A percentile compares a stretch with the other conserved stretches of the same genome.
phyloP scores from a whole-genome alignment of 2,329 filamentous ascomycete species.

The Alternaria consortialis region DNA sequence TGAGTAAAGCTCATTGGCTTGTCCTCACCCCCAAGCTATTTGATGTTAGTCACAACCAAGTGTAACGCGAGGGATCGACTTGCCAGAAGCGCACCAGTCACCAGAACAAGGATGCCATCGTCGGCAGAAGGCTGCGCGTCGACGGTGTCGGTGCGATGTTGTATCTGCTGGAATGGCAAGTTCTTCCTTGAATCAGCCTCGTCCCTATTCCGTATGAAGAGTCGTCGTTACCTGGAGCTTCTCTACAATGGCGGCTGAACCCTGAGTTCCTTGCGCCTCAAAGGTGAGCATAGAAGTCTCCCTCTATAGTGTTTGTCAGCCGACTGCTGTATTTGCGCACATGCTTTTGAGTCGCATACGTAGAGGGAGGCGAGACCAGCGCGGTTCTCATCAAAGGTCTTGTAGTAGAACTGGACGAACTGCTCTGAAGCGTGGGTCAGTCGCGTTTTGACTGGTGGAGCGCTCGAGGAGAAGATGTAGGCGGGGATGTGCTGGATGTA shows the following conservation, averaged over 20 bases:
- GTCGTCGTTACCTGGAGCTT: constrained; percentile 76
- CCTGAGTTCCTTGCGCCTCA: constrained; percentile 74
- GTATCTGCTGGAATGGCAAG: constrained; percentile 82
- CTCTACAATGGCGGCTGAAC: constrained; percentile 72
- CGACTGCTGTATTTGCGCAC: not conserved
- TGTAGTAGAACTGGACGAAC: constrained; percentile 92
- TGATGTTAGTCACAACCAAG: constrained; percentile 20
- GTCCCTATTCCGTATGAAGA: not conserved
- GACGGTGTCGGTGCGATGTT: constrained; percentile 77
- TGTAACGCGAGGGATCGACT: constrained; percentile 37
- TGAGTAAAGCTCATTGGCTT: constrained; percentile 92
- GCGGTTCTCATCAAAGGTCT: constrained; percentile 81
- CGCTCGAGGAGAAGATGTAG: not conserved
- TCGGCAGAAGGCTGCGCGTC: constrained; percentile 82
- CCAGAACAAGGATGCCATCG: constrained; percentile 80
- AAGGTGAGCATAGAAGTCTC: constrained; percentile 93
- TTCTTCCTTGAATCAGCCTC: constrained; percentile 59
- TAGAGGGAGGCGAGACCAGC: constrained; percentile 74
- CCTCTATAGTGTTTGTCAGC: constrained; percentile 52
- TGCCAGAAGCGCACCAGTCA: constrained; percentile 87
- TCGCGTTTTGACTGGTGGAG: constrained; percentile 5
- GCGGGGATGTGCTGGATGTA: not conserved
- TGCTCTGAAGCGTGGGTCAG: constrained; percentile 67
- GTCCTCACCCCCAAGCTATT: constrained; percentile 83
- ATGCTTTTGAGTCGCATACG: constrained; percentile 64